A percentile compares a stretch with the other conserved stretches of the same genome.
Evolutionary conservation across 129 eudicot genomes (phyloP).

Genomic region (Pittosporum tobira): DNA sequence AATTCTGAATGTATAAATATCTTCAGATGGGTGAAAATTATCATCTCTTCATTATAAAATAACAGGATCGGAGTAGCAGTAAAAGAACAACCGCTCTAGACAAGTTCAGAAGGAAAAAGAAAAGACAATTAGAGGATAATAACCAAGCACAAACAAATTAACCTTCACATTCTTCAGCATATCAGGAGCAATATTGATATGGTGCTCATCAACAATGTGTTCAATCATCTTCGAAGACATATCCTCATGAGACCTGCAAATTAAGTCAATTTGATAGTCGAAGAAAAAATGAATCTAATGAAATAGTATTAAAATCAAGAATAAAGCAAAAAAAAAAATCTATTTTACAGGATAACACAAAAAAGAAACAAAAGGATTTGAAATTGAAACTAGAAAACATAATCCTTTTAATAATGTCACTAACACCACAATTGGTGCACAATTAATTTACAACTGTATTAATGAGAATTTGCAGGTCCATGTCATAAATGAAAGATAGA

Average conservation of each 20-base stretch:
- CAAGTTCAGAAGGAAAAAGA: neutral
- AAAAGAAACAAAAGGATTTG: neutral
- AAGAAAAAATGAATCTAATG: neutral
- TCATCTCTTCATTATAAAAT: neutral
- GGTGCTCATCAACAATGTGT: conserved; percentile 73
- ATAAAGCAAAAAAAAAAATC: neutral
- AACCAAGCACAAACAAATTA: conserved; percentile 2
- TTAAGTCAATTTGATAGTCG: neutral
- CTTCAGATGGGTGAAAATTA: neutral
- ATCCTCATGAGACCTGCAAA: conserved; percentile 87
- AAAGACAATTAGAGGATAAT: conserved; percentile 6
- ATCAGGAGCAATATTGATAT: conserved; percentile 71
- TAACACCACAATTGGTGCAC: too few relatives aligned
- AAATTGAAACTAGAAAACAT: neutral
- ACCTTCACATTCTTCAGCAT: conserved; percentile 75
- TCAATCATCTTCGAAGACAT: conserved; percentile 77
- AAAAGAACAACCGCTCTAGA: neutral
- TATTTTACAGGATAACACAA: neutral
- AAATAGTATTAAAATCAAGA: neutral
- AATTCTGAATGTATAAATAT: neutral
- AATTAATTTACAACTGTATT: neutral
- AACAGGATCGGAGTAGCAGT: neutral
- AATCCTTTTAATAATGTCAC: too few relatives aligned
- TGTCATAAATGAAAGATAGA: neutral
- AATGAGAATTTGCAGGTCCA: neutral